Conservation (phyloP, 768 basidiomycete genomes). For the Kondoa subrosea region DNA sequence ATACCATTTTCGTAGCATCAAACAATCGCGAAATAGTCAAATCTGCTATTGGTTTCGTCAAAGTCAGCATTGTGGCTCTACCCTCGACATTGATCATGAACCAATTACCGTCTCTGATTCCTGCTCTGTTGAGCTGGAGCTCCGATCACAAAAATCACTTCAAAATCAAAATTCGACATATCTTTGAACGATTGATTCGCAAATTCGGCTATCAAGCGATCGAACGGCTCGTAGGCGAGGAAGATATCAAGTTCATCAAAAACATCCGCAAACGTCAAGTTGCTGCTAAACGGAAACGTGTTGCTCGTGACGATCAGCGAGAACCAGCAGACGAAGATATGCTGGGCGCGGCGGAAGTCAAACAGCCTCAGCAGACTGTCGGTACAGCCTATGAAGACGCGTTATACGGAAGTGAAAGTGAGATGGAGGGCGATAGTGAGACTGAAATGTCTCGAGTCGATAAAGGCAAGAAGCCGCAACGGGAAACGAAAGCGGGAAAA, state of each 20-base stretch:
- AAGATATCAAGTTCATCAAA: slow-evolving; percentile 68
- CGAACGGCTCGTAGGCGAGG: slow-evolving; percentile 49
- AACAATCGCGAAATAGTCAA: slow-evolving; percentile 96
- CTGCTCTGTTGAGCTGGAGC: slow-evolving; percentile 73
- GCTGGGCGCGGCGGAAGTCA: slow-evolving; percentile 39
- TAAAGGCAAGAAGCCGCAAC: slow-evolving; percentile 40
- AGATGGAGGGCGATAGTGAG: slow-evolving; percentile 41
- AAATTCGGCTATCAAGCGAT: slow-evolving; percentile 78
- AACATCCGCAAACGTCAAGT: slow-evolving; percentile 95
- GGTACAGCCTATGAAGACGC: slow-evolving; percentile 95
- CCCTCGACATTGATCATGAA: slow-evolving; percentile 54
- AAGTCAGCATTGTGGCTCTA: slow-evolving; percentile 76
- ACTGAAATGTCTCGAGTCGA: slow-evolving; percentile 22
- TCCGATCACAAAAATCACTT: slow-evolving; percentile 99
- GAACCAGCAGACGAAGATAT: slow-evolving; percentile 38
- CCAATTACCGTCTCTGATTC: slow-evolving; percentile 59
- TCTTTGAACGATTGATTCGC: slow-evolving; percentile 86
- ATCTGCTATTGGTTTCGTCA: slow-evolving; percentile 83
- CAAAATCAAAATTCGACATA: slow-evolving; percentile 88
- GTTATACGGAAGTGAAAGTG: slow-evolving; percentile 85
- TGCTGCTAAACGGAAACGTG: slow-evolving; percentile 73
- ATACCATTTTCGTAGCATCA: slow-evolving; percentile 70
- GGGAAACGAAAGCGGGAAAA: slow-evolving; percentile 33
- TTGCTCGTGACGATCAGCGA: slow-evolving; percentile 38
- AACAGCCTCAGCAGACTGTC: slow-evolving; percentile 30